Conservation (phyloP, 2,329 filamentous ascomycete species). For the Pseudogymnoascus sp. region DNA sequence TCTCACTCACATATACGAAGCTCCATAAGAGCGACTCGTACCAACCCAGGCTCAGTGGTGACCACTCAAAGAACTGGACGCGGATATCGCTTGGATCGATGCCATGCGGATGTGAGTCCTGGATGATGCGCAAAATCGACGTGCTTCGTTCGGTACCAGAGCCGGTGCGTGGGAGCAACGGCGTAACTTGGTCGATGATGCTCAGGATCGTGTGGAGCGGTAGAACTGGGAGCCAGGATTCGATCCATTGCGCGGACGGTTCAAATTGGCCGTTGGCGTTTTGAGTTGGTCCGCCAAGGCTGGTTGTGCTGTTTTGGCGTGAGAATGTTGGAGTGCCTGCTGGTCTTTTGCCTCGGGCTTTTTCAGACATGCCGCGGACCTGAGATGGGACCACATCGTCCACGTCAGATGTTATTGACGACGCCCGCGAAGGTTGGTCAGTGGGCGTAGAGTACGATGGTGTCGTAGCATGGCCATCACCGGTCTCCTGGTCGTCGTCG, state of each 20-base stretch:
- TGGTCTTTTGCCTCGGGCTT: slow-evolving; percentile 91
- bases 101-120: slow-evolving; percentile 53
- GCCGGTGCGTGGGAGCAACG: slow-evolving; percentile 41
- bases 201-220: slow-evolving; percentile 80
- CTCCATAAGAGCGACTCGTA: slow-evolving; percentile 93
- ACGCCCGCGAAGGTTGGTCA: slow-evolving; percentile 53
- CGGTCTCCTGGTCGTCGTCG: slow-evolving; percentile 47
- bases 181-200: slow-evolving; percentile 58
- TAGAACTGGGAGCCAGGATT: slow-evolving; percentile 85
- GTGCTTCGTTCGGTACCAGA: slow-evolving; percentile 36
- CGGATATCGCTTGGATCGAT: slow-evolving; percentile 67
- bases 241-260: slow-evolving; percentile 77
- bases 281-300: slow-evolving; percentile 37
- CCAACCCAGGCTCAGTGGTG: slow-evolving; percentile 81
- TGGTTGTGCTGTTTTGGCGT: slow-evolving; percentile 80
- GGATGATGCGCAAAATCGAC: slow-evolving; percentile 46
- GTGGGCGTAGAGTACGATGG: slow-evolving; percentile 56
- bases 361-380: slow-evolving; percentile 89
- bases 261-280: slow-evolving; percentile 52
- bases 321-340: slow-evolving; percentile 76
- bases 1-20: slow-evolving; percentile 82
- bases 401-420: slow-evolving; percentile 55
- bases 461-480: slow-evolving; percentile 44
- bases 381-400: slow-evolving; percentile 79
- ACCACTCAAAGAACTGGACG: slow-evolving; percentile 92